phyloP scores from a whole-genome alignment of 2,329 filamentous ascomycete species.

The Epicoccum nigrum region DNA sequence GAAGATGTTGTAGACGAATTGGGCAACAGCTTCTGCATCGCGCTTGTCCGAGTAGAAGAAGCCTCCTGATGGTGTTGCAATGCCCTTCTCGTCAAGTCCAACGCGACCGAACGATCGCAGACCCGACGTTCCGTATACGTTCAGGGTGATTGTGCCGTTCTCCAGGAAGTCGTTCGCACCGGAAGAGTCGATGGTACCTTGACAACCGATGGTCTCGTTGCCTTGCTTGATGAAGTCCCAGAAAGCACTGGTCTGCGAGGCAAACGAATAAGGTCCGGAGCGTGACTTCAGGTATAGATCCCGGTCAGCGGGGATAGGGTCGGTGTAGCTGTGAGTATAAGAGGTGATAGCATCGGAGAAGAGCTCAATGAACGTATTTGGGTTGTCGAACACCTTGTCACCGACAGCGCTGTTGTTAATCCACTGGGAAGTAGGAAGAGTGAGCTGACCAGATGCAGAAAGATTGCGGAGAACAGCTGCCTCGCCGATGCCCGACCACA shows the following conservation, averaged over 20 bases:
- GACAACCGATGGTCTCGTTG: constrained; percentile 55
- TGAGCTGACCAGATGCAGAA: constrained; percentile 45
- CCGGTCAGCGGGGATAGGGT: constrained; percentile 51
- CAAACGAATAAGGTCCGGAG: constrained; percentile 61
- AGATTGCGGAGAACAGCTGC: constrained; percentile 36
- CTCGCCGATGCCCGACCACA: constrained; percentile 49
- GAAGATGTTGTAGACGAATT: constrained; percentile 60
- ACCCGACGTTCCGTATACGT: constrained; percentile 64
- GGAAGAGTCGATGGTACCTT: constrained; percentile 60
- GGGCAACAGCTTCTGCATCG: constrained; percentile 57
- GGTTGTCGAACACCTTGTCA: constrained; percentile 61
- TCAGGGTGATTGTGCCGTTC: constrained; percentile 60
- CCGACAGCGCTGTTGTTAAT: constrained; percentile 59
- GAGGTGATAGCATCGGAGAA: constrained; percentile 53
- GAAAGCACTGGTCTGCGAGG: constrained; percentile 60
- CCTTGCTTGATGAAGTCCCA: constrained; percentile 56
- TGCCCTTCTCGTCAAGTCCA: constrained; percentile 52
- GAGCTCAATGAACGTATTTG: constrained; percentile 61
- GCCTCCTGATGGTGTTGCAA: constrained; percentile 50
- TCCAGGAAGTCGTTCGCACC: constrained; percentile 51
- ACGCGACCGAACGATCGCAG: constrained; percentile 58
- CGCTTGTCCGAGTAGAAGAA: constrained; percentile 56
- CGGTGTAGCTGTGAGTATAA: constrained; percentile 56
- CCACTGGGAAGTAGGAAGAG: constrained; percentile 50
- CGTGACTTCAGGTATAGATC: constrained; percentile 56